Evolutionary conservation across 345 rosid genomes (phyloP).

Genomic region (Linum lewisii): DNA sequence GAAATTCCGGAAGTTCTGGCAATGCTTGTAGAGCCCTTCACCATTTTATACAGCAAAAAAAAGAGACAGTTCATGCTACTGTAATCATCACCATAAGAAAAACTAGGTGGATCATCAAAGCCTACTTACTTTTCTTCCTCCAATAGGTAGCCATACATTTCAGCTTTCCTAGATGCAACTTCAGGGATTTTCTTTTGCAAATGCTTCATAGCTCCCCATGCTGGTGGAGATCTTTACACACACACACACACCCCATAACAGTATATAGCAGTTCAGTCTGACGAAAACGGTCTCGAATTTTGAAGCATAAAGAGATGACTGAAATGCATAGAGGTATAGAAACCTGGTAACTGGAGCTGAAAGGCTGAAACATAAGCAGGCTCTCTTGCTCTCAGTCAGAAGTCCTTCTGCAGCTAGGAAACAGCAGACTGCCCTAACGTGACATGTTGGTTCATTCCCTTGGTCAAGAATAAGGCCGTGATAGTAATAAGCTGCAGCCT

Average conservation of each 20-base stretch:
- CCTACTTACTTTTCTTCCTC: slow-evolving; percentile 81
- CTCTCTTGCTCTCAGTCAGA: slow-evolving; percentile 73
- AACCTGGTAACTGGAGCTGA: slow-evolving; percentile 76
- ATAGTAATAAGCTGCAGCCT: slow-evolving; percentile 94
- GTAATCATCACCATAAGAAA: too few species aligned
- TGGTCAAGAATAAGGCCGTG: slow-evolving; percentile 84
- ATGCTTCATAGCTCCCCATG: slow-evolving; percentile 83
- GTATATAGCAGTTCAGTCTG: background rate
- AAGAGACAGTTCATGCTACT: too few species aligned
- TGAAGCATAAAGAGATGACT: too few species aligned
- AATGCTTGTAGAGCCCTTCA: slow-evolving; percentile 61
- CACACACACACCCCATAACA: too few species aligned
- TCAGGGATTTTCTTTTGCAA: slow-evolving; percentile 83
- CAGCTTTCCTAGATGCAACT: slow-evolving; percentile 74
- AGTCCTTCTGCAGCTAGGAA: slow-evolving; percentile 84
- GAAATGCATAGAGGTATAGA: too few species aligned
- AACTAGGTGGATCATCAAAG: background rate
- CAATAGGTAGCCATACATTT: slow-evolving; percentile 70
- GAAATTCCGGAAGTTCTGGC: slow-evolving; percentile 87
- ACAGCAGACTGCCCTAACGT: slow-evolving; percentile 64
- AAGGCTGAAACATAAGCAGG: slow-evolving; percentile 69
- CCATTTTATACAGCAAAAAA: background rate
- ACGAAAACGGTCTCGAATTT: too few species aligned
- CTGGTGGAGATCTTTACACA: slow-evolving; percentile 56
- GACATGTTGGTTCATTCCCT: slow-evolving; percentile 64